Evolutionary conservation across 2,329 filamentous ascomycete genomes (phyloP), one percentile per base, ranked within the genome.

Genomic region (Diaporthe capsici): DNA sequence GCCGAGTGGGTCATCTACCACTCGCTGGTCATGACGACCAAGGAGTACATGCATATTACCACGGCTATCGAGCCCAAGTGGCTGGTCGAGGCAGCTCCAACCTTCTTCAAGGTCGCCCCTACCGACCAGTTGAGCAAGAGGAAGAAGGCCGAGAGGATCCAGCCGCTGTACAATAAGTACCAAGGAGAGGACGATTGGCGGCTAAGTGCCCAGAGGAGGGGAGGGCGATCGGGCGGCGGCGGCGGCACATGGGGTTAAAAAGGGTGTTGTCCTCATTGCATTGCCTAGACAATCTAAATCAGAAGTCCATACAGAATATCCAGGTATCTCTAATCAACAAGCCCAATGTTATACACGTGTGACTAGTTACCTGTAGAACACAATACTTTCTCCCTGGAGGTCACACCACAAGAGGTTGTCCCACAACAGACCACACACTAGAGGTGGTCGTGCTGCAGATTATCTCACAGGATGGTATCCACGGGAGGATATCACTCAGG

Each of bases 31-130:
- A 89, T 98, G 80, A 99, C 97, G 34, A 97, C 94, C 34, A 96
- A 98, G 86, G 97, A 99, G 86, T 99, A 98, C 85, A 98, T 99
- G 97, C 96, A 98, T 81, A 94, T 92, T 82, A 97, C 95, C 20
- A 98, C 95, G 4, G 91, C 91, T 5, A 98, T 99, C 81, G 97
- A 99, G 85, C 96, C 97, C 12, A 98, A 98, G 82, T 94, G 92
- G 92, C 90, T 99, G 31, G 95, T 98, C 1, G 96, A 98, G 81
- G 96, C 96, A 17, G 97, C 97, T n/a, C 97, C 97, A 13, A 98
- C 95, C 0, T 99, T 98, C 87, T 99, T 98, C 92, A 98, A 98
- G 89, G 95, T 98, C 6, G 96, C 97, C 25, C 92, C 94, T 0
- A 96, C 94, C 49, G 95, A 98, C 82, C 89, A 91, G 74, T 85